A percentile compares a stretch with the other conserved stretches of the same genome.
Evolutionary conservation across 345 rosid species (phyloP).

Genomic region (Sonneratia caseolaris): DNA sequence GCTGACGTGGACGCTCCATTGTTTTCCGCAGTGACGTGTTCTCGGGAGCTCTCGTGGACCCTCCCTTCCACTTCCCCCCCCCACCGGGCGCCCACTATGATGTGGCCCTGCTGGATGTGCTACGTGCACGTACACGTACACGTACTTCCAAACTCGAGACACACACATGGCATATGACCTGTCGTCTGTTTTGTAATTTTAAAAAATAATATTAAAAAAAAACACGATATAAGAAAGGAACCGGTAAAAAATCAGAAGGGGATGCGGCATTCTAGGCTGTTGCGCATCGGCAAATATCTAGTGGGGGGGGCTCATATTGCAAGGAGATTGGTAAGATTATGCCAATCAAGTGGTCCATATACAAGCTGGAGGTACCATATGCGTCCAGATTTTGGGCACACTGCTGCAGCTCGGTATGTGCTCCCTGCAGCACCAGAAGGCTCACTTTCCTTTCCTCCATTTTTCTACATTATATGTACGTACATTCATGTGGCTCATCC

Average conservation of each 20-base stretch:
- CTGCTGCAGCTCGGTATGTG: background rate
- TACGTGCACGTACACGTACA: background rate
- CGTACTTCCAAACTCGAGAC: background rate
- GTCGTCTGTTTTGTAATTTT: no score
- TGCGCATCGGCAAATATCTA: background rate
- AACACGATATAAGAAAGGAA: no score
- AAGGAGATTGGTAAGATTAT: background rate
- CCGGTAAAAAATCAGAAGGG: no score
- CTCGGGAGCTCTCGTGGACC: conserved; percentile 2
- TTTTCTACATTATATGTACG: no score
- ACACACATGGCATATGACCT: background rate
- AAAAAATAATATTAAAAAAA: no score
- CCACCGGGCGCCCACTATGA: conserved; percentile 2
- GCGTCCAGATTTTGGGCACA: background rate
- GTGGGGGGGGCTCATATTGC: background rate
- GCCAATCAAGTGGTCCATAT: background rate
- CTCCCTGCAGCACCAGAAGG: background rate
- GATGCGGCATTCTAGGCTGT: no score
- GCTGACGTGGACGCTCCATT: background rate
- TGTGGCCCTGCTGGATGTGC: background rate
- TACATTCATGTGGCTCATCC: no score
- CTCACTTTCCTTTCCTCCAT: background rate
- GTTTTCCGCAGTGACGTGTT: background rate
- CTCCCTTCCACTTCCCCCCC: background rate
- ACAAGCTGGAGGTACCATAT: background rate